Base-by-base conservation (phyloP, 1,284 basidiomycete genomes). In the Malassezia furfur region DNA sequence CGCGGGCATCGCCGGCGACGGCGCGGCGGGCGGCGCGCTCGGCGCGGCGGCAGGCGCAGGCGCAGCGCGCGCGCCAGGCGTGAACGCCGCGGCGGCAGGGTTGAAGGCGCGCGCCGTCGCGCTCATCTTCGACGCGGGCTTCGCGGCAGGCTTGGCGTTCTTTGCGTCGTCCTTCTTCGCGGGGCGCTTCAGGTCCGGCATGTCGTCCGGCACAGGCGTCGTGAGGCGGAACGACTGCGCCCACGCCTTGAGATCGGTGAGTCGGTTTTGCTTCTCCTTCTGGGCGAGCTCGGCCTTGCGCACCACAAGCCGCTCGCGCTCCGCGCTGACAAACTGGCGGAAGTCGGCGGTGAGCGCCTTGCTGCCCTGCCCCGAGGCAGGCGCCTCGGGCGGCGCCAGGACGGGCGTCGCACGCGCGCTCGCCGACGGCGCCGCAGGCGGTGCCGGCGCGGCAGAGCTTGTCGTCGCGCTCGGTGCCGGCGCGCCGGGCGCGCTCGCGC, bases 161-260 rank as follows among this genome's bases (percentile, higher is more conserved):
- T 50, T 52, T 10, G 43, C 54, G 19, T 51, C 52, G 15, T 44
- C 49, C 41, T 36, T 31, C 45, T 59, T 35, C 5, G 91, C 85
- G 11, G 91, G 93, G 40, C 61, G 57, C 48, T 58, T 57, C 54
- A 61, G 90, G 5, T 86, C 82, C n/a, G 94, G 85, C 50, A 96
- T 82, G 75, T 96, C 93, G 44, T 88, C 86, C 11, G 90, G 91
- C 63, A 96, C 88, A 8, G 90, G 88, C 71, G 90, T 86, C 72
- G 91, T 91, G 50, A 94, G 83, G 87, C 93, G 94, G 83, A 98
- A 98, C 62, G 78, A 86, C 74, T 87, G 82, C 65, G 88, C 88
- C 78, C 96, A 98, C 76, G 86, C 86, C 72, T 90, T 82, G 48
- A 96, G 79, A 48, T 96, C 91, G 11, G 89, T 86, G 78, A 96